phyloP scores from a whole-genome alignment of 768 basidiomycete species.

The Podaxis rugospora region DNA sequence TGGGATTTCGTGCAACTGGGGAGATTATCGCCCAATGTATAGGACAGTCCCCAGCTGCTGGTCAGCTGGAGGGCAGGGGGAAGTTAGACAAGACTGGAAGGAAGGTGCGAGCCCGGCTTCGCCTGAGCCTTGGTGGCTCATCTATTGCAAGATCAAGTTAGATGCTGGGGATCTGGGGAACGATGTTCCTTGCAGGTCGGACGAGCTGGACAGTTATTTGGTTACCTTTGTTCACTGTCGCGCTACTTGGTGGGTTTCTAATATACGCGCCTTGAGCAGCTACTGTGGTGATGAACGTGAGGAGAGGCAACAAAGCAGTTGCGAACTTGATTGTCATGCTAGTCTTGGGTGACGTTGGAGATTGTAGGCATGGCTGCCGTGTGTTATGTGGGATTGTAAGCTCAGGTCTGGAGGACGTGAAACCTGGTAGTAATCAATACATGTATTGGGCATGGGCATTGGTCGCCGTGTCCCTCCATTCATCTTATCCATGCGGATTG shows the following conservation, averaged over 20 bases:
- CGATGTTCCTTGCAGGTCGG: slow-evolving; percentile 34
- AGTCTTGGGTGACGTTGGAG: neutral
- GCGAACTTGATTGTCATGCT: slow-evolving; percentile 14
- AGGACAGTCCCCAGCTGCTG: slow-evolving; percentile 25
- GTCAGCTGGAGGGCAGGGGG: slow-evolving; percentile 21
- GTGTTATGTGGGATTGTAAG: neutral
- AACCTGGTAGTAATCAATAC: neutral
- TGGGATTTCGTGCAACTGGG: slow-evolving; percentile 14
- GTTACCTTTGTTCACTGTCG: slow-evolving; percentile 30
- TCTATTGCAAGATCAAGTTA: slow-evolving; percentile 31
- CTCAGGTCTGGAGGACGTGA: neutral
- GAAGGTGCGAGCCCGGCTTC: slow-evolving; percentile 28
- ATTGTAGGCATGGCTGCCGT: neutral
- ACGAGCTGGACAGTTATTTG: slow-evolving; percentile 41
- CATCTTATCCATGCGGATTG: no score
- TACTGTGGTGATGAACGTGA: slow-evolving; percentile 25
- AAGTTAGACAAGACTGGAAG: slow-evolving; percentile 20
- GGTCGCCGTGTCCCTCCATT: neutral
- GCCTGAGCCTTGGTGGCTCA: slow-evolving; percentile 18
- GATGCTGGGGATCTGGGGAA: neutral
- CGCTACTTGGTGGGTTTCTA: slow-evolving; percentile 32
- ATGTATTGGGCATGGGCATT: no score
- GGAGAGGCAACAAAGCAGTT: slow-evolving; percentile 23
- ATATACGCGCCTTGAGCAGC: slow-evolving; percentile 40
- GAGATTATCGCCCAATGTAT: slow-evolving; percentile 29